Conservation (phyloP, 2,329 filamentous ascomycete species). For the Alternaria ethzedia region DNA sequence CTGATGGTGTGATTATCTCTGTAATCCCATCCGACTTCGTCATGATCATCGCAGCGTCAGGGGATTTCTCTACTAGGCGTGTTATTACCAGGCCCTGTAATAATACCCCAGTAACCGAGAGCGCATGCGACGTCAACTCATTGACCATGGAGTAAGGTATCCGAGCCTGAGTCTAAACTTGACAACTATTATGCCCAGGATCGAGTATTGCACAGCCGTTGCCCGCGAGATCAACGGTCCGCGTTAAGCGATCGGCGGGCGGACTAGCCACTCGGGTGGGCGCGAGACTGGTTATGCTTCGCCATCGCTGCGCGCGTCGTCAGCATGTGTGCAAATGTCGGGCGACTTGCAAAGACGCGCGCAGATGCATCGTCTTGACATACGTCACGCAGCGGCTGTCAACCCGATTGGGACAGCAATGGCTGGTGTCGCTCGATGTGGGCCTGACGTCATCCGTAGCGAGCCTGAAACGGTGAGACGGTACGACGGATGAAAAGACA, state of each 20-base stretch:
- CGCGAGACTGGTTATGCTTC: neutral
- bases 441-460: constrained; percentile 30
- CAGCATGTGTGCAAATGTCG: constrained; percentile 13
- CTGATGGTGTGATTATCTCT: neutral
- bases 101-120: neutral
- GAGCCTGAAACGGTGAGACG: neutral
- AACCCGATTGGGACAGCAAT: neutral
- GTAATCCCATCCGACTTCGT: neutral
- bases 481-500: neutral
- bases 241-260: constrained; percentile 1
- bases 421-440: neutral
- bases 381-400: constrained; percentile 2
- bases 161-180: too few species aligned
- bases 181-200: neutral
- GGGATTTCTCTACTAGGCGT: neutral
- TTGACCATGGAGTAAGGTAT: neutral
- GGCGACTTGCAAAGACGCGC: neutral
- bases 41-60: neutral
- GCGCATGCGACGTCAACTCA: neutral
- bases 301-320: constrained; percentile 16
- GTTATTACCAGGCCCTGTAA: neutral
- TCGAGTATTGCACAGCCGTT: neutral
- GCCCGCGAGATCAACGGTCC: neutral
- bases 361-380: neutral
- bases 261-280: neutral